These are phyloP conservation scores for Pseudognaphalium luteoalbum DNA, from an alignment of 129 eudicot genomes.

Conservation along the genomic window DNA sequence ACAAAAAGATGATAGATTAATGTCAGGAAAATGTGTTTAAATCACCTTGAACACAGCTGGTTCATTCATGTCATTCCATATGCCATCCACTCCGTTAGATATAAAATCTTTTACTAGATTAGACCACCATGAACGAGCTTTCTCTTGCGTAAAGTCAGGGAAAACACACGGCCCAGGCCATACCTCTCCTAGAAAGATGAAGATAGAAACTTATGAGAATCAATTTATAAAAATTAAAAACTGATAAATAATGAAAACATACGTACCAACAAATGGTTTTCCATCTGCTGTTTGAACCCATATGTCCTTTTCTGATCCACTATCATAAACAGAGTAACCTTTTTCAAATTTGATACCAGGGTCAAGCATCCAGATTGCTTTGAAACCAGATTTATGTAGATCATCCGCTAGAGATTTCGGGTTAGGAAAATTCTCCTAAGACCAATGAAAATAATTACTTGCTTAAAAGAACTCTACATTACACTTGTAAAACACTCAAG, in stretches of 20 bases:
- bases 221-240: too few relatives aligned
- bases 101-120: constrained; percentile 74
- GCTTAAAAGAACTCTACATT: not conserved
- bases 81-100: constrained; percentile 89
- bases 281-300: constrained; percentile 80
- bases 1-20: not conserved
- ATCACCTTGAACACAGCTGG: constrained; percentile 91
- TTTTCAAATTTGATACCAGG: constrained; percentile 88
- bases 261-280: constrained; percentile 73
- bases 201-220: constrained; percentile 21
- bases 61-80: constrained; percentile 99
- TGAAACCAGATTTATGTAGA: constrained; percentile 78
- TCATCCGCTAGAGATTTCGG: constrained; percentile 70
- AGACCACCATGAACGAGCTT: constrained; percentile 95
- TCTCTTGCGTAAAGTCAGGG: constrained; percentile 85
- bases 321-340: constrained; percentile 83
- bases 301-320: constrained; percentile 69
- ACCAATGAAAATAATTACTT: constrained; percentile 13
- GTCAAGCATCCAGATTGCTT: constrained; percentile 99
- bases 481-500: constrained; percentile 2
- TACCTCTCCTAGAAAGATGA: constrained; percentile 64
- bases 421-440: constrained; percentile 74
- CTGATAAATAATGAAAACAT: not conserved
- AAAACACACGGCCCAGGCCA: constrained; percentile 99
- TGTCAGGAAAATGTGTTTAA: not conserved